Evolutionary conservation across 1,284 basidiomycete species (phyloP).

Genomic region (Boletus calvinii): DNA sequence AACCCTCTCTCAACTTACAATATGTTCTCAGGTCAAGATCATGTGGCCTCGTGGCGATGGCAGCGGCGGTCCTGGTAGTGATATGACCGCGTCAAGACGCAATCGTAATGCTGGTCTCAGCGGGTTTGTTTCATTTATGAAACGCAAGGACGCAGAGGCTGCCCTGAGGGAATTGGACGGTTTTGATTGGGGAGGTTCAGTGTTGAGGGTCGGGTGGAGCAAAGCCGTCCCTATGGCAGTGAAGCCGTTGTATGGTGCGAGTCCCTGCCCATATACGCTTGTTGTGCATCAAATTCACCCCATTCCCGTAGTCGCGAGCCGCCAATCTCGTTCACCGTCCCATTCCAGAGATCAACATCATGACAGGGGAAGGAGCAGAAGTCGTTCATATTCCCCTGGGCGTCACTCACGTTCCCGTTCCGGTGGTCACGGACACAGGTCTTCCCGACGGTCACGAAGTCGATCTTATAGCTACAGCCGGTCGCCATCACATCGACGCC

Average conservation of each 20-base stretch:
- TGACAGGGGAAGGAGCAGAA: conserved; percentile 32
- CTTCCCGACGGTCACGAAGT: conserved; percentile 42
- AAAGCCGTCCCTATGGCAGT: conserved; percentile 87
- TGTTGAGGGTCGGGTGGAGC: conserved; percentile 91
- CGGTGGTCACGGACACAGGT: conserved; percentile 35
- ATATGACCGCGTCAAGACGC: conserved; percentile 69
- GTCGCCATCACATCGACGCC: conserved; percentile 40
- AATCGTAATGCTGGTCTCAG: conserved; percentile 74
- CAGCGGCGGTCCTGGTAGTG: conserved; percentile 63
- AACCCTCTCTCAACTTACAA: background rate
- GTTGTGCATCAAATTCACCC: background rate
- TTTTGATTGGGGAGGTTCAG: conserved; percentile 85
- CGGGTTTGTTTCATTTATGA: conserved; percentile 97
- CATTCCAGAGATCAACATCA: conserved; percentile 28
- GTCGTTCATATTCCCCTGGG: conserved; percentile 41
- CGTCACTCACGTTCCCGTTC: conserved; percentile 52
- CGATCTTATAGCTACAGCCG: conserved; percentile 44
- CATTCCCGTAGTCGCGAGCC: conserved; percentile 29
- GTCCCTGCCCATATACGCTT: conserved; percentile 2
- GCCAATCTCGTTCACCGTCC: conserved; percentile 35
- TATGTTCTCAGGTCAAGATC: conserved; percentile 70
- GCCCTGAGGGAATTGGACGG: conserved; percentile 89
- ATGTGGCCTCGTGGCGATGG: conserved; percentile 89
- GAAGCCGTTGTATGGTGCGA: conserved; percentile 78
- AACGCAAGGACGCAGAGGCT: conserved; percentile 82